Evolutionary conservation across 345 rosid species (phyloP), one percentile per base, ranked within the genome.

Genomic region (Kandelia obovata): DNA sequence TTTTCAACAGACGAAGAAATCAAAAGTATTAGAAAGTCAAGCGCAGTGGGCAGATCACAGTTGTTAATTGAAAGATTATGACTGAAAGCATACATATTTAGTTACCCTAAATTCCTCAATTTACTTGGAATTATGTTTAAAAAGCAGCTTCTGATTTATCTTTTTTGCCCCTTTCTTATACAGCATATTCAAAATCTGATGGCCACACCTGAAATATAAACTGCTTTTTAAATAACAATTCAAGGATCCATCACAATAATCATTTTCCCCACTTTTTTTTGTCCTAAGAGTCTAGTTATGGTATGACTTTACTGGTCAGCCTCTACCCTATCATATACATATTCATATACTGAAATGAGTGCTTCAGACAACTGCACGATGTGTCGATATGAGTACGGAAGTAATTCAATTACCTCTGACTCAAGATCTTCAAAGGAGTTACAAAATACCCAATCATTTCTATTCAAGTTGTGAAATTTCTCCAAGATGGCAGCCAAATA

Each of bases 401-500:
- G 31, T 5, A 34, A 43, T 7, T 5, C 17, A 35, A n/a, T 66
- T 75, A 83, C 87, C 87, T 81, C 83, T 53, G 47, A 61, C 71
- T 83, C 87, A 64, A 86, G 80, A 66, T 78, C 86, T 47, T 77
- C 72, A 46, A 77, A 81, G 39, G 85, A 78, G 73, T 83, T 85
- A 66, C 83, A 78, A 68, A 85, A 64, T 46, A 83, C 82, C 86
- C 81, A 80, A 49, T 85, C 81, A 71, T 59, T 69, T 65, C 68
- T 21, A 13, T 71, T 68, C 51, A 79, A 68, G 20, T 4, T 27
- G 9, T 63, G 30, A 53, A 72, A 52, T 21, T 21, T 39, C 47
- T 81, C 85, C 78, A 85, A 31, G 62, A 79, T 73, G 30, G 62
- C 26, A 58, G 72, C 75, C 72, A 82, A 68, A 75, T 82, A 85